A percentile compares a stretch with the other conserved stretches of the same genome.
Conservation (phyloP, 352 stramenopile genomes). For the Phytophthora tentaculata region DNA sequence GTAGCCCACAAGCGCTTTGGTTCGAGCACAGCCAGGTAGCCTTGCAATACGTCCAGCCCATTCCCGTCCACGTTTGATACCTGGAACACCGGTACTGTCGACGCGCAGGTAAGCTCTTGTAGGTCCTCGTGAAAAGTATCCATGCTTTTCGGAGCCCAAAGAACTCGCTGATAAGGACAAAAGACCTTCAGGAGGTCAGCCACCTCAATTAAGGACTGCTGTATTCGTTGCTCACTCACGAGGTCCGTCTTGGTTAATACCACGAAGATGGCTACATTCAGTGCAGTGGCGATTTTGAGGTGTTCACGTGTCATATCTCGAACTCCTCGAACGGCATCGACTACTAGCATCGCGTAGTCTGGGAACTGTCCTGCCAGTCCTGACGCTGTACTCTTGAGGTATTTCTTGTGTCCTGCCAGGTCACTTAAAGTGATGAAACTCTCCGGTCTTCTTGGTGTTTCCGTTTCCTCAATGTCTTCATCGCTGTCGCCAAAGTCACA, state of each 20-base stretch:
- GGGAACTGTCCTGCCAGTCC: constrained; percentile 85
- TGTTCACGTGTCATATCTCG: constrained; percentile 83
- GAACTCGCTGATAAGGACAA: constrained; percentile 33
- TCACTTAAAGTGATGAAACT: constrained; percentile 76
- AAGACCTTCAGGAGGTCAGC: constrained; percentile 45
- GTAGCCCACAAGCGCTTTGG: constrained; percentile 71
- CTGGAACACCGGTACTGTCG: constrained; percentile 64
- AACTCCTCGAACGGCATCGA: constrained; percentile 71
- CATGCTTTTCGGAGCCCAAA: constrained; percentile 13
- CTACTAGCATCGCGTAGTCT: constrained; percentile 88
- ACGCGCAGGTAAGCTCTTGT: constrained; percentile 14
- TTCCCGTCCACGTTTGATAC: constrained; percentile 68
- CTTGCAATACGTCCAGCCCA: constrained; percentile 62
- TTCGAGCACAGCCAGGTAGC: constrained; percentile 59
- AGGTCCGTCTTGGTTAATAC: constrained; percentile 83
- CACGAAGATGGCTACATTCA: constrained; percentile 80
- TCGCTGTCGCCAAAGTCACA: constrained; percentile 61
- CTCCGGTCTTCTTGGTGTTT: constrained; percentile 32
- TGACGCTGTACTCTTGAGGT: constrained; percentile 90
- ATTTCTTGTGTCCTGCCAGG: constrained; percentile 85
- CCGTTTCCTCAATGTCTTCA: constrained; percentile 28
- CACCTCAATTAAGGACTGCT: constrained; percentile 56
- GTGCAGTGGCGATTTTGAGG: constrained; percentile 75
- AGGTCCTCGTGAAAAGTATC: constrained; percentile 18
- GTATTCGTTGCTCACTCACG: constrained; percentile 58